Evolutionary conservation across 2,329 filamentous ascomycete genomes (phyloP).

Genomic region (Hypoxylon sp.): DNA sequence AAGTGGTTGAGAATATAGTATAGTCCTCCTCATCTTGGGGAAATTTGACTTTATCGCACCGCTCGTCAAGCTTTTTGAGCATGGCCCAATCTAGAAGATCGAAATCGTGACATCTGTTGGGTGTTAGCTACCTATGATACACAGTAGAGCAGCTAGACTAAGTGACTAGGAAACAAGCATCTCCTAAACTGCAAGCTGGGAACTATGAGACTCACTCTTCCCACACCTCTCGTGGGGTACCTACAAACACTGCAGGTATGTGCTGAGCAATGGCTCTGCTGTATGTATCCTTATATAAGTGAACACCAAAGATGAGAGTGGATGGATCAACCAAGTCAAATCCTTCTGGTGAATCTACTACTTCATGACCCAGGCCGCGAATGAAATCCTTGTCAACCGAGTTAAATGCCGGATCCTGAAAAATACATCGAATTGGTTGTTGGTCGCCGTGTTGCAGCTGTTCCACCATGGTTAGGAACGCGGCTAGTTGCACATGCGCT

Average conservation of each 20-base stretch:
- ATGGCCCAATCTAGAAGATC: constrained; percentile 41
- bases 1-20: constrained; percentile 52
- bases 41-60: constrained; percentile 47
- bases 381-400: constrained; percentile 61
- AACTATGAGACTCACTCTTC: constrained; percentile 53
- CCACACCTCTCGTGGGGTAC: constrained; percentile 62
- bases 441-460: constrained; percentile 28
- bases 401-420: constrained; percentile 65
- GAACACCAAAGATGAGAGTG: constrained; percentile 69
- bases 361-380: constrained; percentile 60
- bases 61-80: constrained; percentile 47
- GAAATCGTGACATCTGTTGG: constrained; percentile 21
- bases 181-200: too few relatives aligned
- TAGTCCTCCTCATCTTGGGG: constrained; percentile 50
- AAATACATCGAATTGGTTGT: constrained; percentile 54
- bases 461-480: constrained; percentile 58
- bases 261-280: constrained; percentile 56
- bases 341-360: constrained; percentile 61
- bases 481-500: constrained; percentile 62
- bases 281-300: constrained; percentile 65
- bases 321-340: constrained; percentile 58
- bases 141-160: neutral
- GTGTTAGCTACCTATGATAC: constrained; percentile 1
- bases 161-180: too few relatives aligned
- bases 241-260: constrained; percentile 65